Evolutionary conservation across 768 basidiomycete genomes (phyloP).

Genomic region (Hebeloma cylindrosporum): DNA sequence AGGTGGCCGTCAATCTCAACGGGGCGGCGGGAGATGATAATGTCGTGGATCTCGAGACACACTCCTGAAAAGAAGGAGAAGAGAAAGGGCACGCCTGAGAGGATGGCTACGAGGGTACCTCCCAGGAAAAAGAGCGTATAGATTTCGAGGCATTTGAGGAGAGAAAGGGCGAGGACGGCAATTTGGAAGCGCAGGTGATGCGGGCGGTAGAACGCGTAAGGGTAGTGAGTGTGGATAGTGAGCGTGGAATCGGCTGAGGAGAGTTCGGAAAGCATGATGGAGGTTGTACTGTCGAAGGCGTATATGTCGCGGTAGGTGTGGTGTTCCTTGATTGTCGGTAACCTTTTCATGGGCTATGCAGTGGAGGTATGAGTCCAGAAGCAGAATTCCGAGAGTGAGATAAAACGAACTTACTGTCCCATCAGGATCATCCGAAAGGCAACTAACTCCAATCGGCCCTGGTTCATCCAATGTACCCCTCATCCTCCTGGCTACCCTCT

Average conservation of each 20-base stretch:
- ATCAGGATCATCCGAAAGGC: slow-evolving; percentile 4
- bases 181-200: slow-evolving; percentile 5
- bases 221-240: slow-evolving; percentile 1
- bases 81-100: too few relatives aligned
- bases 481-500: slow-evolving; percentile 4
- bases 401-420: not conserved
- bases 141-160: not conserved
- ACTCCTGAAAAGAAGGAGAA: too few relatives aligned
- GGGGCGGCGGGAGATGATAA: too few relatives aligned
- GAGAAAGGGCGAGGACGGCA: not conserved
- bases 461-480: not conserved
- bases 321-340: slow-evolving; percentile 1
- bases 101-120: too few relatives aligned
- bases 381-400: too few relatives aligned
- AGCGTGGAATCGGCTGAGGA: not conserved
- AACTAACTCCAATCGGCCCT: not conserved
- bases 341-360: too few relatives aligned
- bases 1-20: too few relatives aligned
- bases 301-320: slow-evolving; percentile 5
- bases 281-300: slow-evolving; percentile 5
- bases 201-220: slow-evolving; percentile 4
- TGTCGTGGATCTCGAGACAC: too few relatives aligned
- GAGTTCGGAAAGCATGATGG: slow-evolving; percentile 6
- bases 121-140: slow-evolving; percentile 2
- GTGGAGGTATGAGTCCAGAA: too few relatives aligned